Evolutionary conservation across 345 rosid species (phyloP).

Genomic region (Dipteronia sinensis): DNA sequence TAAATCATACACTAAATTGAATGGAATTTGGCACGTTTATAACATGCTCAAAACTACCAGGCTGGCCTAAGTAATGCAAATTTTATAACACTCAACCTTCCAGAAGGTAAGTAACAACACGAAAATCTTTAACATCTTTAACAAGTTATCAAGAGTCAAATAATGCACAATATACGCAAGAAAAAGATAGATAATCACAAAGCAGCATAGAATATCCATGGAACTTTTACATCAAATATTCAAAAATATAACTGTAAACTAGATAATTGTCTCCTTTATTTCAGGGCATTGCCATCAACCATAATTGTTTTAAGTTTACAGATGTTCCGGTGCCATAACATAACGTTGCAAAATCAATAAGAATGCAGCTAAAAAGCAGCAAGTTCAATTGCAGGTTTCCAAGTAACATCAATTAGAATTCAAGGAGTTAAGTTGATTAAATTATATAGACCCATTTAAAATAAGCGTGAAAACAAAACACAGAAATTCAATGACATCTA

Average conservation of each 20-base stretch:
- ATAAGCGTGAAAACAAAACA: not conserved
- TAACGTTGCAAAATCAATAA: not conserved
- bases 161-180: not conserved
- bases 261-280: not conserved
- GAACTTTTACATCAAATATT: not conserved
- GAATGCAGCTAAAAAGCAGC: not conserved
- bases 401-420: not conserved
- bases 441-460: not conserved
- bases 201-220: not conserved
- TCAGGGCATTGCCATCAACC: not conserved
- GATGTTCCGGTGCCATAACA: not conserved
- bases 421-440: not conserved
- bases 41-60: not conserved
- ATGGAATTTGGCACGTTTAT: not conserved
- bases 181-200: not conserved
- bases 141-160: not conserved
- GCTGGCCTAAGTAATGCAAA: not conserved
- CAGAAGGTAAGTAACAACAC: not conserved
- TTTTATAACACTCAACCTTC: not conserved
- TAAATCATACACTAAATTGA: not conserved
- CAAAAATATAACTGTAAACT: not conserved
- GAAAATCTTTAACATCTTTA: too few species aligned
- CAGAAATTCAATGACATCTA: not conserved
- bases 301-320: not conserved
- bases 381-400: not conserved